Evolutionary conservation across 2,329 filamentous ascomycete genomes (phyloP).

Genomic region (Dactylellina leptospora): DNA sequence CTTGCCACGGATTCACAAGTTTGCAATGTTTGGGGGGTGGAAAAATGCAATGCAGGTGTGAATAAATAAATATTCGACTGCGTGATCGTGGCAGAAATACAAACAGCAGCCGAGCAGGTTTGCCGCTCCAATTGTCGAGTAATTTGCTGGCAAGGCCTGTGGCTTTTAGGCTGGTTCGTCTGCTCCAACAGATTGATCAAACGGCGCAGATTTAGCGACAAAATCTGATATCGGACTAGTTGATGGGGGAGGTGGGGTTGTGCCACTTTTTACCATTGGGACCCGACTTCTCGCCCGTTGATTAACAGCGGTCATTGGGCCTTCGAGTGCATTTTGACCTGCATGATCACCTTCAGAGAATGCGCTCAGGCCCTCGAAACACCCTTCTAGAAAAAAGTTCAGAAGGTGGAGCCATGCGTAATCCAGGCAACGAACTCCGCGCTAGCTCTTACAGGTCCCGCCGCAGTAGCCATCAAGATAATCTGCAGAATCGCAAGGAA

Average conservation of each 20-base stretch:
- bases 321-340: slow-evolving; percentile 42
- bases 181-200: slow-evolving; percentile 15
- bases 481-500: slow-evolving; percentile 13
- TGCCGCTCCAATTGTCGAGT: slow-evolving; percentile 13
- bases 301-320: slow-evolving; percentile 19
- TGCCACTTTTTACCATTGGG: slow-evolving; percentile 19
- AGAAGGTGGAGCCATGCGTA: slow-evolving; percentile 44
- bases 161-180: slow-evolving; percentile 37
- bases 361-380: slow-evolving; percentile 49
- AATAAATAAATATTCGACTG: too few species aligned
- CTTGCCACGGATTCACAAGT: slow-evolving; percentile 32
- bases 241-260: slow-evolving; percentile 50
- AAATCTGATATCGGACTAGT: slow-evolving; percentile 49
- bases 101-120: slow-evolving; percentile 26
- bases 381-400: slow-evolving; percentile 35
- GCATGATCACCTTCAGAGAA: slow-evolving; percentile 24
- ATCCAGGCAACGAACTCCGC: slow-evolving; percentile 44
- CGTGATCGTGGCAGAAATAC: too few species aligned
- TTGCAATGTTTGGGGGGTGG: slow-evolving; percentile 9
- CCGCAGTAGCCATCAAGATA: slow-evolving; percentile 22
- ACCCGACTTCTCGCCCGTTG: slow-evolving; percentile 10
- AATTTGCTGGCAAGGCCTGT: slow-evolving; percentile 16
- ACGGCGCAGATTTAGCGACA: slow-evolving; percentile 23
- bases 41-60: too few species aligned
- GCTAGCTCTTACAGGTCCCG: slow-evolving; percentile 43